A percentile compares a stretch with the other conserved stretches of the same genome.
Evolutionary conservation across 108 stramenopile species (phyloP).

Genomic region (Aurantiochytrium sp.): DNA sequence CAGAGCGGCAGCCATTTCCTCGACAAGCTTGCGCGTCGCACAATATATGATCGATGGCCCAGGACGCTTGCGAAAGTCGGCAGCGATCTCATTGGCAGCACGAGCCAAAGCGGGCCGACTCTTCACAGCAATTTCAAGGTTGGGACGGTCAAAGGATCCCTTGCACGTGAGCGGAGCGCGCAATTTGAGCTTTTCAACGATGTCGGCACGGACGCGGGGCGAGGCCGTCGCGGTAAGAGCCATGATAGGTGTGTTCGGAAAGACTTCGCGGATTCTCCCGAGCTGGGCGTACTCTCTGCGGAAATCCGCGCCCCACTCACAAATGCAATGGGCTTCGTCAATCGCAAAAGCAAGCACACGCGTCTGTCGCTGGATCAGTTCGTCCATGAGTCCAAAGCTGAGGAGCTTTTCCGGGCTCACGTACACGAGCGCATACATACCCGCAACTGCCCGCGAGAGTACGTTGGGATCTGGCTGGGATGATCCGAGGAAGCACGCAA

Average conservation of each 20-base stretch:
- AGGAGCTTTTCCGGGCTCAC: conserved; percentile 79
- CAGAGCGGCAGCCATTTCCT: not conserved
- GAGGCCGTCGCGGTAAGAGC: conserved; percentile 89
- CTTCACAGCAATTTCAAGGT: conserved; percentile 65
- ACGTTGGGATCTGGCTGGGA: conserved; percentile 50
- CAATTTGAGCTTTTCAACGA: conserved; percentile 48
- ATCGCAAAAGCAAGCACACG: conserved; percentile 59
- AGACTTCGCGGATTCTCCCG: conserved; percentile 48
- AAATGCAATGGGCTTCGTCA: conserved; percentile 89
- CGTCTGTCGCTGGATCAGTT: conserved; percentile 21
- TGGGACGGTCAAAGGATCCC: conserved; percentile 73
- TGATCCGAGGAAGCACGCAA: conserved; percentile 61
- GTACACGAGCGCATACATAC: conserved; percentile 68
- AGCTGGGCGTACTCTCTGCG: conserved; percentile 67
- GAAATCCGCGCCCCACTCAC: conserved; percentile 90
- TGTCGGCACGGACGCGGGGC: conserved; percentile 59
- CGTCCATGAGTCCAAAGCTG: conserved; percentile 38
- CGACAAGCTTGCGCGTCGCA: not conserved
- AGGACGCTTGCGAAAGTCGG: not conserved
- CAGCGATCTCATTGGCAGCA: conserved; percentile 36
- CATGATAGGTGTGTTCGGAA: conserved; percentile 55
- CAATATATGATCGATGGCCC: not conserved
- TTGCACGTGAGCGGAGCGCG: conserved; percentile 37
- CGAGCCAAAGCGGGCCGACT: conserved; percentile 38
- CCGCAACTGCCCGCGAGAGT: conserved; percentile 46